phyloP scores from a whole-genome alignment of 495 filamentous ascomycete genomes.

The Hypomontagnella submonticulosa region DNA sequence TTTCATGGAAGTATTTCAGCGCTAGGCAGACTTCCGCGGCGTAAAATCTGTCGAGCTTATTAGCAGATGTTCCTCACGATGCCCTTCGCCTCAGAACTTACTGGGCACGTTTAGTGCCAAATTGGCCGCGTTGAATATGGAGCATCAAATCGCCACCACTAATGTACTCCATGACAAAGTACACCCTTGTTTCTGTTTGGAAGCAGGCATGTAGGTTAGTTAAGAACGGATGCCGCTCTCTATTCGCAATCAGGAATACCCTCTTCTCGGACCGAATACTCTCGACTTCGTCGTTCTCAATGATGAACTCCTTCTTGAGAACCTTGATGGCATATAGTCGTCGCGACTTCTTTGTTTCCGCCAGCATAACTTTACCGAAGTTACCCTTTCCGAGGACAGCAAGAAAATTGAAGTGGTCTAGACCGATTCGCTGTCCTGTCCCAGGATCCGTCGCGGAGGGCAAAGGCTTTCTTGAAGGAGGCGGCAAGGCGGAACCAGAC shows the following conservation, averaged over 20 bases:
- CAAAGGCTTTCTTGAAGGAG: constrained; percentile 60
- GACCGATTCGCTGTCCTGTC: constrained; percentile 81
- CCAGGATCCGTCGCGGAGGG: constrained; percentile 71
- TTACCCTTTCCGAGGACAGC: constrained; percentile 99
- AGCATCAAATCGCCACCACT: constrained; percentile 99
- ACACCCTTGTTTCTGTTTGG: constrained; percentile 97
- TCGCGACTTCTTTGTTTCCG: constrained; percentile 91
- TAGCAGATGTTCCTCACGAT: constrained; percentile 9
- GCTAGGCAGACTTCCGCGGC: constrained; percentile 97
- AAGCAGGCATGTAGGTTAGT: constrained; percentile 97
- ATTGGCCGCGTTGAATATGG: constrained; percentile 97
- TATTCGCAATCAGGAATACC: constrained; percentile 96
- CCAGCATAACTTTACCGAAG: constrained; percentile 99
- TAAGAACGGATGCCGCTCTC: constrained; percentile 96
- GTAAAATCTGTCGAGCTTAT: constrained; percentile 76
- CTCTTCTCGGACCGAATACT: constrained; percentile 98
- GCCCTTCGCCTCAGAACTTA: constrained; percentile 59
- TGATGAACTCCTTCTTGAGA: constrained; percentile 99
- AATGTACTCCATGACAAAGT: constrained; percentile 99
- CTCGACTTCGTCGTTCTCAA: constrained; percentile 99
- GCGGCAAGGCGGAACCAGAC: constrained; percentile 48
- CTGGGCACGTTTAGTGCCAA: constrained; percentile 95
- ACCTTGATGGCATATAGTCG: constrained; percentile 99
- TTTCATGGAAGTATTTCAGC: constrained; percentile 99
- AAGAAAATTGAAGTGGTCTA: constrained; percentile 99